phyloP scores from a whole-genome alignment of 2,329 filamentous ascomycete species.

The Aureobasidium subglaciale region DNA sequence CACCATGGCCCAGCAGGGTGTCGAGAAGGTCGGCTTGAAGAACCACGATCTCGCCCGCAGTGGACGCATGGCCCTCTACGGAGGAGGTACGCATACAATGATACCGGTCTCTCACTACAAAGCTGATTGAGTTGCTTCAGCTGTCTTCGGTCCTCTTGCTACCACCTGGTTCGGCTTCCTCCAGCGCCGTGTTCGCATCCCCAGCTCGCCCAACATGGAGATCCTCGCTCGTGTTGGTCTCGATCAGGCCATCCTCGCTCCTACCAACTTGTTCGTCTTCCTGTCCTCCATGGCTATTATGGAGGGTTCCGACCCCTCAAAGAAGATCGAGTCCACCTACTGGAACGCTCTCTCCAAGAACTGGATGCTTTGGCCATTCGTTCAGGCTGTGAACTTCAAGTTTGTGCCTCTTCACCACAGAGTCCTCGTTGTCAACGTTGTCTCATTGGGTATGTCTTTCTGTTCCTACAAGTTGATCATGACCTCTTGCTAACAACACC shows the following conservation, averaged over 20 bases:
- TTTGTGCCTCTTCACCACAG: slow-evolving; percentile 77
- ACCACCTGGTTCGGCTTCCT: slow-evolving; percentile 83
- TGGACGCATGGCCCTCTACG: slow-evolving; percentile 72
- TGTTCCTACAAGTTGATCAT: neutral
- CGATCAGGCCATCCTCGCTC: slow-evolving; percentile 79
- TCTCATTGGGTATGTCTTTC: slow-evolving; percentile 54
- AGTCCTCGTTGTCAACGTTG: slow-evolving; percentile 77
- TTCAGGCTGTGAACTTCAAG: slow-evolving; percentile 82
- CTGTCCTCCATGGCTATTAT: slow-evolving; percentile 67
- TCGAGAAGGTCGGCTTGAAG: slow-evolving; percentile 70
- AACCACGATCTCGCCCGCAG: slow-evolving; percentile 67
- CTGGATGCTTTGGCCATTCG: slow-evolving; percentile 79
- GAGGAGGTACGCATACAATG: slow-evolving; percentile 53
- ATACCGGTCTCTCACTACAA: neutral
- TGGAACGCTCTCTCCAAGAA: slow-evolving; percentile 68
- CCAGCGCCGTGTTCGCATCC: slow-evolving; percentile 58
- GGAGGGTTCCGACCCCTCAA: slow-evolving; percentile 44
- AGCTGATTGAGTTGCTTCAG: slow-evolving; percentile 34
- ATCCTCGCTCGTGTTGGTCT: slow-evolving; percentile 69
- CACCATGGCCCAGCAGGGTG: slow-evolving; percentile 79
- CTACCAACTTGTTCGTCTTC: slow-evolving; percentile 75
- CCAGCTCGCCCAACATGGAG: slow-evolving; percentile 57
- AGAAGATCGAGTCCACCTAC: slow-evolving; percentile 69
- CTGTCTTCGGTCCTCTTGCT: slow-evolving; percentile 78
- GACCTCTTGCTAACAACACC: slow-evolving; percentile 13